Base-by-base conservation (phyloP, 2,329 filamentous ascomycete species). In the Lachnellula subtilissima region DNA sequence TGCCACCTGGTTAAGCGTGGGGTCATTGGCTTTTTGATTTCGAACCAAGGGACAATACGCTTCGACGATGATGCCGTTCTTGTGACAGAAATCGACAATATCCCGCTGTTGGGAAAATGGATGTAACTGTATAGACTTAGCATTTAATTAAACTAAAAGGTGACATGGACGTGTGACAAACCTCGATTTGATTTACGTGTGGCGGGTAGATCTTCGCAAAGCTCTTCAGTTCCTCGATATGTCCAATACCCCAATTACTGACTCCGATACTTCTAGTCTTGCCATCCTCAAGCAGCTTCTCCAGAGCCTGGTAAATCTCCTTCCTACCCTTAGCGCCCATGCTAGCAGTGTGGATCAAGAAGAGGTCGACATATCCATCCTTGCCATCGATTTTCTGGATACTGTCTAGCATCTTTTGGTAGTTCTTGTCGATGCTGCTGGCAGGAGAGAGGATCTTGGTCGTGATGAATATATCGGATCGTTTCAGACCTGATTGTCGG, bases 101-200 rank as follows among this genome's bases (percentile, higher is more conserved):
- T 78, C 76, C 36, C 78, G 77, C 67, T 87, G 84, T 5, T 82
- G 77, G 19, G 83, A 78, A 82, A 85, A 89, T 1, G 85, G 85
- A 68, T 89, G 85, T 11, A 89, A 56, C 68, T 70, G 48, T 15
- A 89, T 32, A 90, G 42, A 95, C 6, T 47, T 2, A 47, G 19
- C 22, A 15, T 11, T 19, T 19, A 2, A 1, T 19, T 19, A 19
- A 19, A 1, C 19, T 19, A 1, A 19, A 19, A 19, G 19, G 19
- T 19, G 19, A 19, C 19, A 19, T 19, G 19, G n/a, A 25, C 86
- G 56, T 85, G 87, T 66, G 94, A 79, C 50, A 88, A 76, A 48
- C 89, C 89, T 55, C 83, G 82, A 64, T 83, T 70, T 91, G 88
- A 67, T 89, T 89, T 6, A 88, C 84, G 47, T 82, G 79, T n/a